Base-by-base conservation (phyloP, 192 early-diverging fungal species). In the Fimicolochytrium jonesii region DNA sequence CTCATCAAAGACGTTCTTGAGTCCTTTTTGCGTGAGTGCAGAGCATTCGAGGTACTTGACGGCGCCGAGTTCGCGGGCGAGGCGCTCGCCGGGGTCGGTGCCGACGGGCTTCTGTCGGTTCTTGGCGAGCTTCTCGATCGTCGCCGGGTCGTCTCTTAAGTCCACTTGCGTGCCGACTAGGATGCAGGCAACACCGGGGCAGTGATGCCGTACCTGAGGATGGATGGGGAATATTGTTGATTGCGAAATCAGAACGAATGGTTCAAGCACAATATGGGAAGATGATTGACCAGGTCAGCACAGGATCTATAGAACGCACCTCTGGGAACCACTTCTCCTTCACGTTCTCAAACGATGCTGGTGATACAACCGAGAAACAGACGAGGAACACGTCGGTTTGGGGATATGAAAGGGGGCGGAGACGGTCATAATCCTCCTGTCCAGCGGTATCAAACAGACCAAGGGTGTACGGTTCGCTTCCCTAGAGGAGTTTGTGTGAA, bases 1-100 rank as follows among this genome's bases (percentile, higher is more conserved):
- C 77, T 98, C 94, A 69, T 98, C 89, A 78, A 89, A 98, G 39
- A 93, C 92, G 67, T 95, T 95, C 78, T 97, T 97, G 55, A 97
- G 75, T 5, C 94, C 92, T 69, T 85, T 88, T 67, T 94, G 92
- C 56, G 92, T 94, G 68, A 92, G 72, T 31, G 92, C 92, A 36
- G 87, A 90, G 68, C 92, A 96, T 71, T 96, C 92, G 31, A 96
- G 84, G 72, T 93, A 96, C 72, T 94, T 93, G 56, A 93, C 88
- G 22, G 92, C 92, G 22, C 82, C 83, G 51, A 94, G 77, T 56
- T 93, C 90, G 53, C 72, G 75, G 49, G 92, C 88, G 32, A 96
- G 80, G 51, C 86, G 81, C 69, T 93, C 89, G 29, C 94, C 92
- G 43, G 84, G 80, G 57, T 90, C 88, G 55, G 78, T 68, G 25